phyloP scores from a whole-genome alignment of 129 eudicot species.

The Artemisia annua region DNA sequence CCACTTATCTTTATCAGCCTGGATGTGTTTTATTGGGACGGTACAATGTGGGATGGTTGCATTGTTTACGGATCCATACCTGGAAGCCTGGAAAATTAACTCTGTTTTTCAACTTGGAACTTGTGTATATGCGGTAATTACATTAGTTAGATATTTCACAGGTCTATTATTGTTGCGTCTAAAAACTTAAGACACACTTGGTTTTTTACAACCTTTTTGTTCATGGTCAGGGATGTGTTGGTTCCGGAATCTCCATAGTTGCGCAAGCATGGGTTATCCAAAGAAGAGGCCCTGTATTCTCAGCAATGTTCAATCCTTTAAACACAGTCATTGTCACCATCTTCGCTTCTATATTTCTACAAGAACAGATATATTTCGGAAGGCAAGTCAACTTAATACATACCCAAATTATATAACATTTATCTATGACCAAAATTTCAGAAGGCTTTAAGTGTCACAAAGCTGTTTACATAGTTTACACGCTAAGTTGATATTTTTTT shows the following conservation, averaged over 20 bases:
- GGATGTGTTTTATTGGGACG: constrained; percentile 74
- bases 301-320: constrained; percentile 87
- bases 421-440: too few species aligned
- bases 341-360: constrained; percentile 55
- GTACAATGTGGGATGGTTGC: constrained; percentile 59
- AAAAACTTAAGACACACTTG: not conserved
- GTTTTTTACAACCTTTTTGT: not conserved
- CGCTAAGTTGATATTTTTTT: too few species aligned
- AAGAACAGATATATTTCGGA: constrained; percentile 64
- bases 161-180: not conserved
- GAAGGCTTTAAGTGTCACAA: too few species aligned
- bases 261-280: constrained; percentile 85
- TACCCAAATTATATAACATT: not conserved
- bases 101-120: constrained; percentile 54
- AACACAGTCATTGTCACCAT: constrained; percentile 67
- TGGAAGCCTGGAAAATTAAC: constrained; percentile 58
- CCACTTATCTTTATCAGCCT: constrained; percentile 70
- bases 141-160: not conserved
- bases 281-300: constrained; percentile 75
- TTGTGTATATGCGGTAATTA: constrained; percentile 60
- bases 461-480: too few species aligned
- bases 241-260: constrained; percentile 65
- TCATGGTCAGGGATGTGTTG: constrained; percentile 52
- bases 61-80: constrained; percentile 48
- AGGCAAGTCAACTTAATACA: constrained; percentile 30